Conservation (phyloP, 2,329 filamentous ascomycete genomes). For the Pestalotiopsis sp. region DNA sequence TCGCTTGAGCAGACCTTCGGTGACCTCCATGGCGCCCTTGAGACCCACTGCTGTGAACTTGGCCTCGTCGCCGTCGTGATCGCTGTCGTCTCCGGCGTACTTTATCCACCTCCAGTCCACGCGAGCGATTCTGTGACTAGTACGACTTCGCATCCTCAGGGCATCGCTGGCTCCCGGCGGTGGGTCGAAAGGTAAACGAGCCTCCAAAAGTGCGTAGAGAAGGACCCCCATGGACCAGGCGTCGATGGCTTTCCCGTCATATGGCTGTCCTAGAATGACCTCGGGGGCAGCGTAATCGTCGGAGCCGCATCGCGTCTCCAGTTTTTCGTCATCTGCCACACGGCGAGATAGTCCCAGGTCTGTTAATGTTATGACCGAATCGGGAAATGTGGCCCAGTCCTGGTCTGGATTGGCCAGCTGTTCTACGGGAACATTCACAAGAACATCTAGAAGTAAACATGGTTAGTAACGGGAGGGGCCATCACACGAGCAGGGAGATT, state of each 20-base stretch:
- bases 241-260: conserved; percentile 89
- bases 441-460: conserved; percentile 65
- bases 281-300: conserved; percentile 98
- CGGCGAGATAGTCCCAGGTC: conserved; percentile 89
- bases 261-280: conserved; percentile 91
- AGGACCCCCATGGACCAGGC: conserved; percentile 95
- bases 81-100: conserved; percentile 81
- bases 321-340: conserved; percentile 81
- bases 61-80: conserved; percentile 71
- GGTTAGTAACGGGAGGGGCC: conserved; percentile 3
- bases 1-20: conserved; percentile 83
- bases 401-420: conserved; percentile 65
- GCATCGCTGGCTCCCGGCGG: conserved; percentile 79
- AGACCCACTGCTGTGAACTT: conserved; percentile 68
- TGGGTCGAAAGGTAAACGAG: conserved; percentile 90
- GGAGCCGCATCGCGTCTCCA: conserved; percentile 93
- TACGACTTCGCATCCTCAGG: conserved; percentile 76
- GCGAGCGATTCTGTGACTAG: conserved; percentile 91
- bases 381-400: conserved; percentile 76
- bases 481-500: background rate
- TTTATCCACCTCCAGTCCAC: conserved; percentile 95
- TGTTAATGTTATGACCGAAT: conserved; percentile 85
- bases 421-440: conserved; percentile 78
- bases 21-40: conserved; percentile 76
- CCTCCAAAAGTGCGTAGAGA: conserved; percentile 90